phyloP scores from a whole-genome alignment of 495 filamentous ascomycete genomes.

The Trichodelitschia bisporula region DNA sequence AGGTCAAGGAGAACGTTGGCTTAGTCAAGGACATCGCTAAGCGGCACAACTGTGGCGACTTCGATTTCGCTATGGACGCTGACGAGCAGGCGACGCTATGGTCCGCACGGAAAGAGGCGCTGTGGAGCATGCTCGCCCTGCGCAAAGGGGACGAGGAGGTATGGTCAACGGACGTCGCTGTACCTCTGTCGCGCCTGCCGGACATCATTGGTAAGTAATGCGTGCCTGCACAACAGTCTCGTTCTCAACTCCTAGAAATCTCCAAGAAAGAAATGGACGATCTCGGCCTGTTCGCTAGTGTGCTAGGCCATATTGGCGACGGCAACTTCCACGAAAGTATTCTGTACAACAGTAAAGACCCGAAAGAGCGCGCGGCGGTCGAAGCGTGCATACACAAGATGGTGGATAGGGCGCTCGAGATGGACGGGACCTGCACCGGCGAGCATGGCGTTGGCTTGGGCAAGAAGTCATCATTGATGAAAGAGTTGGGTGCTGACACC shows the following conservation, averaged over 20 bases:
- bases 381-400: slow-evolving; percentile 66
- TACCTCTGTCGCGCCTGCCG: slow-evolving; percentile 62
- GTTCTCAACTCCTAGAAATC: slow-evolving; percentile 25
- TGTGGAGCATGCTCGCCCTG: slow-evolving; percentile 55
- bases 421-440: slow-evolving; percentile 83
- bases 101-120: slow-evolving; percentile 49
- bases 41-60: slow-evolving; percentile 33
- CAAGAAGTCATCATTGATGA: slow-evolving; percentile 56
- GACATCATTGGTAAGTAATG: slow-evolving; percentile 53
- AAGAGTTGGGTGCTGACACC: slow-evolving; percentile 64
- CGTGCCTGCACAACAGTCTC: not conserved
- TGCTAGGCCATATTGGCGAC: slow-evolving; percentile 68
- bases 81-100: slow-evolving; percentile 47
- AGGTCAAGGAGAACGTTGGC: slow-evolving; percentile 35
- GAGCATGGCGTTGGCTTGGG: slow-evolving; percentile 79
- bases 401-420: slow-evolving; percentile 66
- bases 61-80: slow-evolving; percentile 45
- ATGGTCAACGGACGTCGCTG: slow-evolving; percentile 69
- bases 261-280: slow-evolving; percentile 78
- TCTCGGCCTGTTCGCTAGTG: slow-evolving; percentile 61
- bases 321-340: slow-evolving; percentile 87
- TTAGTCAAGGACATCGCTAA: slow-evolving; percentile 40
- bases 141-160: slow-evolving; percentile 27
- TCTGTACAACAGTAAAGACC: slow-evolving; percentile 45
- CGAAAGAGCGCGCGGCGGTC: slow-evolving; percentile 44